A percentile compares a stretch with the other conserved stretches of the same genome.
Evolutionary conservation across 2,329 filamentous ascomycete genomes (phyloP).

Genomic region (Daldinia eschscholtzii): DNA sequence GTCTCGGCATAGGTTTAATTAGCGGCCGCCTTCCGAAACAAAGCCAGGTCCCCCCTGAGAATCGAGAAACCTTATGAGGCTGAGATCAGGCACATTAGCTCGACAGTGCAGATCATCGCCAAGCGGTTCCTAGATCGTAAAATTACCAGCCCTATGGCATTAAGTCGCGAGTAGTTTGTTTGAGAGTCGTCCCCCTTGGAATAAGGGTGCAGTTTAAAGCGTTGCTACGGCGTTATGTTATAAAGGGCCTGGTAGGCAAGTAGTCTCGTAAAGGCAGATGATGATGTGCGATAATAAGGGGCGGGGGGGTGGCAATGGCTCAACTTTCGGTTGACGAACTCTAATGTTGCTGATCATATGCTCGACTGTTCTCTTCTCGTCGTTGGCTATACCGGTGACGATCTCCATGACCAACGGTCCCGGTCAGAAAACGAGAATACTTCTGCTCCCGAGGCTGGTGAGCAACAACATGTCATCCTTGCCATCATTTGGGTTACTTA

Average conservation of each 20-base stretch:
- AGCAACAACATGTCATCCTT: not conserved
- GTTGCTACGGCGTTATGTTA: not conserved
- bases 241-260: not conserved
- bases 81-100: not conserved
- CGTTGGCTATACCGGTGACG: not conserved
- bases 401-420: not conserved
- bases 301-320: not conserved
- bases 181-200: conserved; percentile 2
- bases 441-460: not conserved
- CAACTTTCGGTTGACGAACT: conserved; percentile 20
- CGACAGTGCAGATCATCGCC: not conserved
- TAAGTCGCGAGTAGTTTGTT: conserved; percentile 7
- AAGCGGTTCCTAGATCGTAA: not conserved
- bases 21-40: not conserved
- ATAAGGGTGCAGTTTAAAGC: conserved; percentile 11
- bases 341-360: conserved; percentile 33
- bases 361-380: conserved; percentile 7
- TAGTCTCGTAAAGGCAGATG: not conserved
- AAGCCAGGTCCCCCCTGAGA: not conserved
- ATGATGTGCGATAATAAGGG: conserved; percentile 1
- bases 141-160: not conserved
- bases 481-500: not conserved
- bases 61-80: not conserved
- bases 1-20: not conserved
- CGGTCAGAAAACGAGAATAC: conserved; percentile 14